Evolutionary conservation across 2,329 filamentous ascomycete species (phyloP), one percentile per base, ranked within the genome.

Genomic region (Aspergillus eucalypticola): DNA sequence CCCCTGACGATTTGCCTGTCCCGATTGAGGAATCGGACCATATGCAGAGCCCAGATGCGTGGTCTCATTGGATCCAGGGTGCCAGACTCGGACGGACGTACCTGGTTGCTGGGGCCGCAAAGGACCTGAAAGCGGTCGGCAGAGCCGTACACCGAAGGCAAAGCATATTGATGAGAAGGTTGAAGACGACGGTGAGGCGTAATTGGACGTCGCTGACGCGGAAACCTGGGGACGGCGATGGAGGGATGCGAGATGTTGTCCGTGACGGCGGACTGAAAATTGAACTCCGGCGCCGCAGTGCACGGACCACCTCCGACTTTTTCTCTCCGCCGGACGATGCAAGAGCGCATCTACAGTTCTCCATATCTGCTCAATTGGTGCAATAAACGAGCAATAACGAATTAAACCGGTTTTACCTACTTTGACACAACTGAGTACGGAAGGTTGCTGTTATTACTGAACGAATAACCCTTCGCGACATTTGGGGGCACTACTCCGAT

Each of bases 101-200:
- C 69, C 63, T 69, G 66, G 60, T 62, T 46, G 66, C 63, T 42
- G 65, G 59, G 56, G 72, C 66, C 48, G 65, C 60, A 41, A 64
- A 61, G 27, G 66, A 58, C 67, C 65, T 68, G 32, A 75, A 39
- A 25, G 63, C 56, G 38, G 67, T 66, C 68, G 71, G 71, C 64
- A 73, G 27, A 19, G 70, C 71, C 65, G 72, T 70, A 64, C 70
- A 72, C 54, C 69, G 69, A 50, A 77, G 62, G 56, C 71, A 71
- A 60, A 75, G 65, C 75, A 77, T 77, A 29, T 46, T 69, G 57
- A 44, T 10, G 48, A 21, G 27, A 15, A 3, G 39, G 41, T 27
- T 59, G 21, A 42, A 54, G 7, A 6, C 41, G 27, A 21, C 15
- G 21, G 44, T 56, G 58, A 46, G 29, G 11, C 27, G 17, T 25